These are phyloP conservation scores for Thermomucor indicae-seudaticae DNA, from an alignment of 371 early-diverging fungal species.

Conservation along the genomic window DNA sequence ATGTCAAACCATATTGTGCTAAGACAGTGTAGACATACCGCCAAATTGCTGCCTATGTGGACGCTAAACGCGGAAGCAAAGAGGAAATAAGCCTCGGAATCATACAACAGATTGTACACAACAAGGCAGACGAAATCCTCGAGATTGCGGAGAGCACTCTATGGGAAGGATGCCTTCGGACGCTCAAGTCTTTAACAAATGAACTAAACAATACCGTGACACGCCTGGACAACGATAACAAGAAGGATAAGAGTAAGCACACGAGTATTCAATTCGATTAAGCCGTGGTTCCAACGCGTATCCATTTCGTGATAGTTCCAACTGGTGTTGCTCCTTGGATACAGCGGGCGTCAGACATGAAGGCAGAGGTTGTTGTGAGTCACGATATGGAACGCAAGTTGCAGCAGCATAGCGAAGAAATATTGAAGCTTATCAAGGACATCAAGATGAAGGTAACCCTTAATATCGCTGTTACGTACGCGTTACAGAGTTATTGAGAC, in stretches of 20 bases:
- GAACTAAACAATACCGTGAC: conserved; percentile 37
- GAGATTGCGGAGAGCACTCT: conserved; percentile 55
- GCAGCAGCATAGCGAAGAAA: conserved; percentile 72
- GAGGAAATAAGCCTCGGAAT: conserved; percentile 35
- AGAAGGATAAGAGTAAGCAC: conserved; percentile 44
- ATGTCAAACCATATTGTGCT: not conserved
- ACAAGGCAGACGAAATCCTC: conserved; percentile 49
- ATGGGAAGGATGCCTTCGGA: conserved; percentile 60
- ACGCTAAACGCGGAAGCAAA: conserved; percentile 42
- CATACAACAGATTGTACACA: conserved; percentile 48
- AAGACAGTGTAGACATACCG: conserved; percentile 12
- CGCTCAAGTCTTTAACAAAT: conserved; percentile 43
- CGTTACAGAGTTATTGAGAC: too few species aligned
- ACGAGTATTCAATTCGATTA: not conserved
- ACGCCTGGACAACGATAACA: conserved; percentile 44
- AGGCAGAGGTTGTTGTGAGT: conserved; percentile 71
- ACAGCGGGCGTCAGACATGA: conserved; percentile 72
- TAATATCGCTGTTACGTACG: too few species aligned
- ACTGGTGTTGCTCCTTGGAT: conserved; percentile 75
- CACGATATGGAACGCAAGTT: conserved; percentile 75
- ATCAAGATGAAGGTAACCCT: conserved; percentile 59
- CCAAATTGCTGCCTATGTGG: conserved; percentile 26
- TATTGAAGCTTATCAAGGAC: conserved; percentile 70
- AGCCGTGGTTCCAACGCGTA: too few species aligned
- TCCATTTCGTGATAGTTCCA: conserved; percentile 30